Evolutionary conservation across 805 yeast species (phyloP), one percentile per base, ranked within the genome.

Genomic region (Kuraishia borneana): DNA sequence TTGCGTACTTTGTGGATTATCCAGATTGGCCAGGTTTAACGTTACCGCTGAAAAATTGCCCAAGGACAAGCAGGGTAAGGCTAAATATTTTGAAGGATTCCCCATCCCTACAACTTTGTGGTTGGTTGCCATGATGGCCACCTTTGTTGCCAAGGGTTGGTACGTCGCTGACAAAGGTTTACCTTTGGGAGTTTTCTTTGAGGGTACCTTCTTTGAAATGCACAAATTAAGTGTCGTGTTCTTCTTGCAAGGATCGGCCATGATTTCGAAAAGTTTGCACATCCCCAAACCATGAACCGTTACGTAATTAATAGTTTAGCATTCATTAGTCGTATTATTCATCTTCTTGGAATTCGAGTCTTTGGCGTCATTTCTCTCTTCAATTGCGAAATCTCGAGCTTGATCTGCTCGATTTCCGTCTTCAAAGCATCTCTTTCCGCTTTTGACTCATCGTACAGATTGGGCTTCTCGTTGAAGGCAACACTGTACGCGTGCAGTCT

Each of bases 31-130:
- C 6, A 72, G 98, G 53, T 92, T 87, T 60, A 92, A 92, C 50
- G 95, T 92, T 35, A 84, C 96, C 1, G 94, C 92, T 5, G 80
- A 88, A 32, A 83, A 84, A 40, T 72, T 92, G 38, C 97, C 98
- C 33, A 89, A 89, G 60, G 96, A 88, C 54, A 62, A 70, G 36
- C 56, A 69, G 14, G 98, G 98, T 14, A 88, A 88, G 60, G 73
- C 92, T 22, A 77, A 82, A 52, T 89, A 76, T 60, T 92, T 92
- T 56, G 98, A 92, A 63, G 98, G 98, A 3, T 71, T 92, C 35
- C 98, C 98, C 8, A 87, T 92, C 44, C 98, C 98, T 36, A 76
- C 94, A 2, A 78, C 94, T 26, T 64, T 92, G 44, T 61, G 70
- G 33, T 66, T 89, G 53, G 95, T 92, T 13, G 63, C 62, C 2